phyloP scores from a whole-genome alignment of 441 rosid genomes.

The Populus hybrid region DNA sequence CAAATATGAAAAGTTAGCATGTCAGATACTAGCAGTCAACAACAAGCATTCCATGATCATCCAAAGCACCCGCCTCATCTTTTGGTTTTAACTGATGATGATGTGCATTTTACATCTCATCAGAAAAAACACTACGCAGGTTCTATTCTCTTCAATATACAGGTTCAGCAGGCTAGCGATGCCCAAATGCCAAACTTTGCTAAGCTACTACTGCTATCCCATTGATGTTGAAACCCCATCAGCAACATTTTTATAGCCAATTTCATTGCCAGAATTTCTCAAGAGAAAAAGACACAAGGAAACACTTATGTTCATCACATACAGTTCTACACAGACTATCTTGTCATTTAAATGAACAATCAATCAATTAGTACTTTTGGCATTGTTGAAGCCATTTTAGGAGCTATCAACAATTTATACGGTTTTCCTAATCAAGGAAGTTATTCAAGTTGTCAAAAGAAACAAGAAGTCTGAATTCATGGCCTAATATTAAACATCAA shows the following conservation, averaged over 20 bases:
- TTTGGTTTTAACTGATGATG: neutral
- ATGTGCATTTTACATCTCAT: neutral
- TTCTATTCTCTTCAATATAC: neutral
- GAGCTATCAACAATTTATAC: neutral
- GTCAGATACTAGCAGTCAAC: neutral
- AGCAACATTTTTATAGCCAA: neutral
- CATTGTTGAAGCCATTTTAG: neutral
- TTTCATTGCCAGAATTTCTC: conserved; percentile 1
- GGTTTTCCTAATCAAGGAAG: neutral
- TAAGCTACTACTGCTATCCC: neutral
- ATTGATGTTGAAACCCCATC: neutral
- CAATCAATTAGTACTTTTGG: too few species aligned
- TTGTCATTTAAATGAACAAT: neutral
- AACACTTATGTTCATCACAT: neutral
- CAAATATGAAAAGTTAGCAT: neutral
- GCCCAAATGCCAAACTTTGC: neutral
- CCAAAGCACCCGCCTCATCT: neutral
- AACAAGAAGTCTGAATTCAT: neutral
- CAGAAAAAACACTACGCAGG: neutral
- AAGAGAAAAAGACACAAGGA: neutral
- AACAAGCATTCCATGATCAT: neutral
- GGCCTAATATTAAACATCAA: neutral
- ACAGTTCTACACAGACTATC: neutral
- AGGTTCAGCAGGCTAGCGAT: neutral
- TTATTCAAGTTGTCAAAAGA: neutral